These are phyloP conservation scores for Ustilago lituana DNA, from an alignment of 1,284 basidiomycete species.

Conservation along the genomic window DNA sequence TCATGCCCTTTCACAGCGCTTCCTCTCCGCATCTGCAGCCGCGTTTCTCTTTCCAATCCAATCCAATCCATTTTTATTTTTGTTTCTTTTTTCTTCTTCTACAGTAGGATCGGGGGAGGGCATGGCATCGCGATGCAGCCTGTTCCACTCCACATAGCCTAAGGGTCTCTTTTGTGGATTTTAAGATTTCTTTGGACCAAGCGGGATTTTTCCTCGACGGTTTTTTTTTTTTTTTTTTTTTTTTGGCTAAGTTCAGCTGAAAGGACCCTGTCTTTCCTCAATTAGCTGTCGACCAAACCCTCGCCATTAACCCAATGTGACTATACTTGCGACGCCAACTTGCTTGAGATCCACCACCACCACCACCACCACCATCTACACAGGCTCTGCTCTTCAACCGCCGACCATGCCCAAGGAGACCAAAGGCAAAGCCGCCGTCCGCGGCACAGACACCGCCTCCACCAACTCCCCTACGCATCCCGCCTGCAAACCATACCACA, in stretches of 20 bases:
- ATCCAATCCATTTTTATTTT: too few species aligned
- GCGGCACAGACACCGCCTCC: background rate
- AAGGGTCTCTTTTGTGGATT: too few species aligned
- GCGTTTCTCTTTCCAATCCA: too few species aligned
- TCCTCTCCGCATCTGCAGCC: background rate
- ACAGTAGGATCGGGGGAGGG: background rate
- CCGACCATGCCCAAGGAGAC: conserved; percentile 22
- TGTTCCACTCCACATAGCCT: too few species aligned
- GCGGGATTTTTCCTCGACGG: background rate
- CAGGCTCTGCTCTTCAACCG: background rate
- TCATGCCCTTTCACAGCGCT: conserved; percentile 1
- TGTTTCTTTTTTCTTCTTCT: too few species aligned
- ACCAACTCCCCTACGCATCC: conserved; percentile 5
- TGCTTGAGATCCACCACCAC: too few species aligned
- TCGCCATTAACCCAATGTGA: too few species aligned
- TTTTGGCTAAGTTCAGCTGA: background rate
- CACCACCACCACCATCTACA: too few species aligned
- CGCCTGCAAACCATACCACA: conserved; percentile 13
- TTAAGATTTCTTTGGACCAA: too few species aligned
- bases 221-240: background rate
- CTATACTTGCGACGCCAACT: too few species aligned
- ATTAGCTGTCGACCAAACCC: too few species aligned
- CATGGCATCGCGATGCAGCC: too few species aligned
- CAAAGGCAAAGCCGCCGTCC: conserved; percentile 23
- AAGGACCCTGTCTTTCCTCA: background rate